Percentiles rank a stretch among this genome's conserved stretches.
Evolutionary conservation across 2,329 filamentous ascomycete species (phyloP).

Genomic region (Aspergillus nomiae): DNA sequence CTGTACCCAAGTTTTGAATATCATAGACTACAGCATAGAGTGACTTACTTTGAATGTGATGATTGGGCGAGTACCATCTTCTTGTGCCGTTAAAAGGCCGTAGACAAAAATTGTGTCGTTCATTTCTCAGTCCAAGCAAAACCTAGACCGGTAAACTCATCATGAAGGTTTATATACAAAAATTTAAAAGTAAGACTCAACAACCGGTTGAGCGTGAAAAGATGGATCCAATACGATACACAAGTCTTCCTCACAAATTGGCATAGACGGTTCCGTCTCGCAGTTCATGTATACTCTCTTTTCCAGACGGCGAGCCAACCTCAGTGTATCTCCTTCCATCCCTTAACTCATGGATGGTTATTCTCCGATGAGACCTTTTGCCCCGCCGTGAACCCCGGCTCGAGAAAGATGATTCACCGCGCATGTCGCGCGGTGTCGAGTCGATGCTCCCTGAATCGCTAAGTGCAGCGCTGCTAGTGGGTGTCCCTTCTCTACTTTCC

Average conservation of each 20-base stretch:
- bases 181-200: background rate
- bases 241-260: conserved; percentile 24
- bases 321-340: conserved; percentile 46
- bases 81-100: background rate
- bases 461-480: conserved; percentile 27
- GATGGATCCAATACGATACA: background rate
- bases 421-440: conserved; percentile 20
- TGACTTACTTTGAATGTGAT: background rate
- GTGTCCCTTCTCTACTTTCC: conserved; percentile 29
- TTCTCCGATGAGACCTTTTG: conserved; percentile 33
- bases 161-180: background rate
- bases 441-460: conserved; percentile 39
- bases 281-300: conserved; percentile 44
- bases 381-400: conserved; percentile 29
- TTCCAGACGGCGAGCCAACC: conserved; percentile 39
- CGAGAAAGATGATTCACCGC: conserved; percentile 24
- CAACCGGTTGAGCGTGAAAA: background rate
- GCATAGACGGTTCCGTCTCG: conserved; percentile 47
- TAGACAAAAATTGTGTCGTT: background rate
- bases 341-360: conserved; percentile 46
- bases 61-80: background rate
- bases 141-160: background rate
- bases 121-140: background rate
- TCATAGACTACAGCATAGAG: conserved; percentile 6
- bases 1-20: background rate